Conservation (phyloP, 164 flowering plant species). For the Euptelea pleiosperma region DNA sequence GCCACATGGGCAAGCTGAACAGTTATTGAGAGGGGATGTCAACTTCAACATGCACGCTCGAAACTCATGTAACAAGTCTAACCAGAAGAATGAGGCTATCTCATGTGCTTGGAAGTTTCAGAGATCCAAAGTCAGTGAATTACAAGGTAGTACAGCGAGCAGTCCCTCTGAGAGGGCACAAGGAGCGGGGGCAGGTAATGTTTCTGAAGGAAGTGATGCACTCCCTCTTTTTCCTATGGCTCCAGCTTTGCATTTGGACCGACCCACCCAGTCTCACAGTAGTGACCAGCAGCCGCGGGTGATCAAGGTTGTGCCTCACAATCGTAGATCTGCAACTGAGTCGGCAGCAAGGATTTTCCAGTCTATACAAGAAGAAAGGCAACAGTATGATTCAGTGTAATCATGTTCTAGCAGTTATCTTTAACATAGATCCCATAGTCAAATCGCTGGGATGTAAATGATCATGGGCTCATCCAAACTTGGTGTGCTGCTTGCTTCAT, state of each 20-base stretch:
- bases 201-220: too few species aligned
- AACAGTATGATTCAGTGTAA: slow-evolving; percentile 36
- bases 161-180: too few species aligned
- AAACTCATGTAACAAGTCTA: slow-evolving; percentile 34
- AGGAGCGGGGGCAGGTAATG: too few species aligned
- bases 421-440: background rate
- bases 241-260: too few species aligned
- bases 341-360: slow-evolving; percentile 72
- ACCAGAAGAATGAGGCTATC: slow-evolving; percentile 26
- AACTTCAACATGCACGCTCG: slow-evolving; percentile 29
- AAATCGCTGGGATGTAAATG: background rate
- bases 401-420: background rate
- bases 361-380: too few species aligned
- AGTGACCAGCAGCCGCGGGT: slow-evolving; percentile 37
- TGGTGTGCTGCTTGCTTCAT: too few species aligned
- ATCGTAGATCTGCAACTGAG: slow-evolving; percentile 66
- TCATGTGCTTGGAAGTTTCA: slow-evolving; percentile 23
- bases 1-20: slow-evolving; percentile 23
- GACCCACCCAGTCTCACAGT: slow-evolving; percentile 10
- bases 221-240: too few species aligned
- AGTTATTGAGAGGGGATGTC: slow-evolving; percentile 19
- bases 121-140: slow-evolving; percentile 35
- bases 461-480: background rate
- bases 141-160: too few species aligned
- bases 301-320: too few species aligned